These are phyloP conservation scores for Nemania abortiva DNA, from an alignment of 2,329 filamentous ascomycete species.

Conservation along the genomic window DNA sequence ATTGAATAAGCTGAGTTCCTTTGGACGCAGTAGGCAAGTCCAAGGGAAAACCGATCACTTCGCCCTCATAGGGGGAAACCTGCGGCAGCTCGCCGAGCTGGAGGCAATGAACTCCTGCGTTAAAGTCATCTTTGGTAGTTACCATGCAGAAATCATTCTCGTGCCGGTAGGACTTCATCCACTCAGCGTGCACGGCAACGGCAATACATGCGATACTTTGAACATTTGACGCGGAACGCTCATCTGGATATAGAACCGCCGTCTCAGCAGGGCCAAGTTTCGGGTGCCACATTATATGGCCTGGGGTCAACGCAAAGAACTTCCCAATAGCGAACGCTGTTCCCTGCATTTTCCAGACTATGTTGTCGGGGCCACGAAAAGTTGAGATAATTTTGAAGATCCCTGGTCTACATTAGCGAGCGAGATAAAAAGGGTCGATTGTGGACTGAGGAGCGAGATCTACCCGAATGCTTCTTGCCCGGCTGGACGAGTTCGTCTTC, in stretches of 20 bases:
- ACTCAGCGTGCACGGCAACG: neutral
- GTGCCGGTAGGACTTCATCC: neutral
- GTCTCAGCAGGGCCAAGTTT: slow-evolving; percentile 9
- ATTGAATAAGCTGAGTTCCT: neutral
- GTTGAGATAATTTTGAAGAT: neutral
- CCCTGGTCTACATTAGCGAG: neutral
- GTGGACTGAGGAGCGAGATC: no score
- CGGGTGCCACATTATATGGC: slow-evolving; percentile 3
- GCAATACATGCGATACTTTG: neutral
- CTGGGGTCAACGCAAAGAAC: neutral
- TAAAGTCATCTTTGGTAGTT: neutral
- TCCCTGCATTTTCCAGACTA: neutral
- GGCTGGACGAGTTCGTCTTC: no score
- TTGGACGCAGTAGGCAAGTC: neutral
- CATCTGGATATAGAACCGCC: neutral
- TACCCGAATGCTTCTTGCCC: no score
- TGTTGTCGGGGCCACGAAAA: neutral
- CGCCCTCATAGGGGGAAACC: neutral
- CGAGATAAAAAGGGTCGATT: no score
- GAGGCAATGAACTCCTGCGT: neutral
- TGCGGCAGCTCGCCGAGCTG: neutral
- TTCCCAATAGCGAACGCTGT: slow-evolving; percentile 3
- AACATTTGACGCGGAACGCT: neutral
- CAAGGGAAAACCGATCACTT: neutral
- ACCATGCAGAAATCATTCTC: slow-evolving; percentile 23